Evolutionary conservation across 345 rosid species (phyloP), one percentile per base, ranked within the genome.

Genomic region (Heritiera fomes): DNA sequence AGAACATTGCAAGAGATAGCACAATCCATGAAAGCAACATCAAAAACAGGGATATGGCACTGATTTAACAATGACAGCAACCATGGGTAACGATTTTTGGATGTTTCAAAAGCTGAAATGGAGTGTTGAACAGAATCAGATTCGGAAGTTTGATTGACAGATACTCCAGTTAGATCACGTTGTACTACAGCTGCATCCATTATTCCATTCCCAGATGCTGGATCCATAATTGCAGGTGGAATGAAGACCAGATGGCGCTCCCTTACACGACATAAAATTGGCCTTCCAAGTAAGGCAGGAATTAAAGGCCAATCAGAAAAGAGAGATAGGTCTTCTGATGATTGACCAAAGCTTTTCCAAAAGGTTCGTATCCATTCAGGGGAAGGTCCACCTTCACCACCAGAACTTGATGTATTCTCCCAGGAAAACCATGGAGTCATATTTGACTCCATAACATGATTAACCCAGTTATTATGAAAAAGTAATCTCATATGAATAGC

Each of bases 231-330:
- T 5, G 83, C 83, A 18, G 98, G 97, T 80, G 98, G 94, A 87
- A 93, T 76, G 68, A 94, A 91, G 70, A 91, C 87, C 77, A 94
- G 87, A 79, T 86, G 91, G 69, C 86, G 81, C 79, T 90, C 95
- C 81, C 88, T 89, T 69, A 93, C 90, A 79, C 98, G 95, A 84
- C 98, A 94, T 68, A 94, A 84, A 73, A 93, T 86, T 60, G 95
- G 89, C 84, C 97, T 87, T 53, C 98, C 98, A 81, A 93, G 97
- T 85, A 93, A 91, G 67, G 97, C 97, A 88, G 98, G 98, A 87
- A 94, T 88, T 72, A 94, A 79, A 49, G 98, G 98, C 98, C 98
- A 94, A 77, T 94, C 97, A 23, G 90, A 86, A 78, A 93, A 94
- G 71, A 90, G 88, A 55, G 88, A 84, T 71, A 93, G 89, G 49